Base-by-base conservation (phyloP, 177 flowering plant genomes). In the Vitis hybrid region DNA sequence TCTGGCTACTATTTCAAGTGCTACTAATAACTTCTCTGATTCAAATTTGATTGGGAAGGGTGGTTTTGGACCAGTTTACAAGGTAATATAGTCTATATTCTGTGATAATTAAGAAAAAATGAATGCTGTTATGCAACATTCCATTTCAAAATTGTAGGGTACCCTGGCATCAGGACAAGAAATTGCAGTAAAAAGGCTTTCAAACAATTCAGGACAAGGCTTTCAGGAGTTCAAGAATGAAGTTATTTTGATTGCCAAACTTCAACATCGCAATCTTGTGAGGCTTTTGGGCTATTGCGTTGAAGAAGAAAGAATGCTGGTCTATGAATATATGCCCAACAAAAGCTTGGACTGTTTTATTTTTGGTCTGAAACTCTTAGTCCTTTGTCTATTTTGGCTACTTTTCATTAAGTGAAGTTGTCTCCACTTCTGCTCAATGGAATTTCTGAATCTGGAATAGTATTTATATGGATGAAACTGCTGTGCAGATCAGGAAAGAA, bases 251-350 rank as follows among this genome's bases (percentile, higher is more conserved):
- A 79, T 79, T 31, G 74, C 82, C 10, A 81, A 76, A 67, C 81
- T 81, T 12, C 84, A 81, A 15, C 84, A 81, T 50, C 65, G 75
- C 12, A 81, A 81, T 67, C 80, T 81, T 58, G 84, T 81, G 7
- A 76, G 44, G 59, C 76, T 78, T 47, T 44, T 81, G 31, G 84
- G 84, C 0, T 81, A 71, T 11, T 79, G 82, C 69, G 60, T 74
- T 62, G 62, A 68, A 60, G 80, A 79, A 2, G 77, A 74, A 13
- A 73, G 28, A 55, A 52, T 81, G 69, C 59, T 81, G 18, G 47
- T 81, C 17, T 81, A 81, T 56, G 82, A 82, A 13, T 77, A 59
- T 71, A 63, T 76, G 68, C 65, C 72, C 54, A 71, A 76, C 50
- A 64, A 59, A 51, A 76, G 79, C 52, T 69, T 76, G 44, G 75